Evolutionary conservation across 768 basidiomycete species (phyloP), one percentile per base, ranked within the genome.

Genomic region (Phlegmacium glaucopus): DNA sequence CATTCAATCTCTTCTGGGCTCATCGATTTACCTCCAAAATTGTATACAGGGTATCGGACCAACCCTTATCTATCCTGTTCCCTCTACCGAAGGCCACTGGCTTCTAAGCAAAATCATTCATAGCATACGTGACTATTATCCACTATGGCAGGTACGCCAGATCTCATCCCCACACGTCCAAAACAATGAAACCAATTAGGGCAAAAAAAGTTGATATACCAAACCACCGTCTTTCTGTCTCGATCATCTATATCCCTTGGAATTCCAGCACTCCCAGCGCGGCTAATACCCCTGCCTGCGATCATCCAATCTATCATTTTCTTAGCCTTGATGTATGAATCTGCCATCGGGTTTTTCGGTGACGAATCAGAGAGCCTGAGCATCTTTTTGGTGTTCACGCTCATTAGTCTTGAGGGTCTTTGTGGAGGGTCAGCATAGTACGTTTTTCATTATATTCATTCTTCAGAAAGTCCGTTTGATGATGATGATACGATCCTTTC

Each of bases 381-480:
- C 49, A 80, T 92, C 52, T 57, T 73, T 12, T 58, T 83, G 16
- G 85, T 91, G 3, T 90, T 93, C 60, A 30, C 80, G 9, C 76
- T 96, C 39, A 84, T 99, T 57, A 82, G 87, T 52, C 50, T 91
- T 7, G 95, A 99, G 63, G 95, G 95, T 3, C 74, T 96, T 37
- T 95, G 92, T 53, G 95, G 95, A 26, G 95, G 95, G 4, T 74
- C 87, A 9, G 92, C 91, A 12, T 97, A 96, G 90, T 91, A 58
- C 62, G 88, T 74, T 39, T 48, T 40, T 52, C 37, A 39, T 58
- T 57, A 45, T 55, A 50, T 32, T 45, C 11, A 35, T 46, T 18
- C 36, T 36, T 15, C 29, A 30, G 22, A 42, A n/a, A 39, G 29
- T 47, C 32, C n/a, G 32, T 11, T n/a, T n/a, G n/a, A 11, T n/a